Evolutionary conservation across 1,139 yeast genomes (phyloP).

Genomic region (Yamadazyma taylorii): DNA sequence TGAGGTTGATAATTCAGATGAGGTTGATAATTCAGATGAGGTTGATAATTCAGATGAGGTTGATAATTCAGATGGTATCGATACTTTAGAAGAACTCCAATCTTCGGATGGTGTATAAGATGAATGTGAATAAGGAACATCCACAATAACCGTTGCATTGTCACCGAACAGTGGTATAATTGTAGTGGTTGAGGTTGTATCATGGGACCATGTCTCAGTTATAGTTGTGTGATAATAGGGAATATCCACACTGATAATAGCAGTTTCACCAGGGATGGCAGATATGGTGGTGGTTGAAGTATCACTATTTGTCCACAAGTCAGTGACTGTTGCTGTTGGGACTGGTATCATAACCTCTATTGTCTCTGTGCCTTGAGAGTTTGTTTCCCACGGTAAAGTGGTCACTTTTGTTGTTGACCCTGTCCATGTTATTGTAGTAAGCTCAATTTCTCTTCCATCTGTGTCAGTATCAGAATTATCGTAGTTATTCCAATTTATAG

Average conservation of each 20-base stretch:
- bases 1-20: neutral
- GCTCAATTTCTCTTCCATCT: conserved; percentile 22
- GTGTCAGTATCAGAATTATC: conserved; percentile 17
- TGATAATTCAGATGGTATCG: neutral
- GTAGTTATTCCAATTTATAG: conserved; percentile 11
- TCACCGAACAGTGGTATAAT: conserved; percentile 13
- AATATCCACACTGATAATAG: conserved; percentile 13
- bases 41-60: no score
- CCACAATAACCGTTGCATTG: conserved; percentile 5
- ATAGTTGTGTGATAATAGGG: conserved; percentile 10
- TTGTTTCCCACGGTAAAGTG: conserved; percentile 17
- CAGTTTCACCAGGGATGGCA: conserved; percentile 15
- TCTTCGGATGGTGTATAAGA: no score
- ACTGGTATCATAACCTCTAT: conserved; percentile 21
- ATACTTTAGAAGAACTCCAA: conserved; percentile 4
- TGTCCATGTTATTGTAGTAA: conserved; percentile 26
- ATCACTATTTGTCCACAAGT: conserved; percentile 8
- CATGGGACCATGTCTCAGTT: conserved; percentile 4
- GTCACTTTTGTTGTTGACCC: conserved; percentile 22
- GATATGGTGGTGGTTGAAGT: conserved; percentile 7
- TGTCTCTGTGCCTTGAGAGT: conserved; percentile 14
- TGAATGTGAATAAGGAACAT: conserved; percentile 5
- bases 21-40: no score
- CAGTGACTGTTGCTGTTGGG: conserved; percentile 10
- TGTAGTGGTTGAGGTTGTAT: conserved; percentile 2